These are phyloP conservation scores for Citrullus amarus DNA, from an alignment of 306 rosid genomes.

Conservation along the genomic window DNA sequence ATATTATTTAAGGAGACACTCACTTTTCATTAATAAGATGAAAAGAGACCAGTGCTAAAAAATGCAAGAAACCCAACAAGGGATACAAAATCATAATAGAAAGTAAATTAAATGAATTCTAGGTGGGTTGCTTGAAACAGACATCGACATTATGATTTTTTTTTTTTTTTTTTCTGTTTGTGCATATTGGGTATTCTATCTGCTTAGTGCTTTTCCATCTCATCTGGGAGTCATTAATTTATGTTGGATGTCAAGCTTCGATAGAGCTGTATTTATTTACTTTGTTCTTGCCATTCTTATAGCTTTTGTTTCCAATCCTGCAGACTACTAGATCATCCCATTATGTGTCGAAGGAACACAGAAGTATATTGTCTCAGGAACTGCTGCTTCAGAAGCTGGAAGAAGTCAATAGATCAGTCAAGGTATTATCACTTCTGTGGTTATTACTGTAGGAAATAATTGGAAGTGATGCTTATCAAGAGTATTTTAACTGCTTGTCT, in stretches of 20 bases:
- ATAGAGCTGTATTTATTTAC: neutral
- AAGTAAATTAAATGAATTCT: neutral
- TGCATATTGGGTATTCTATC: neutral
- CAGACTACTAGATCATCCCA: slow-evolving; percentile 49
- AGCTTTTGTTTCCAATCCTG: slow-evolving; percentile 3
- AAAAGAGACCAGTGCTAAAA: too few relatives aligned
- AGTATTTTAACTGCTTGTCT: neutral
- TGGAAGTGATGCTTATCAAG: neutral
- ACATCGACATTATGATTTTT: neutral
- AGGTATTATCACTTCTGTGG: slow-evolving; percentile 28
- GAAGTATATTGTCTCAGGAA: slow-evolving; percentile 35
- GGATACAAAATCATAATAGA: too few relatives aligned
- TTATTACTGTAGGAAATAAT: neutral
- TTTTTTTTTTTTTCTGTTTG: neutral
- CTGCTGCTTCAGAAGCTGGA: slow-evolving; percentile 58
- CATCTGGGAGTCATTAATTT: neutral
- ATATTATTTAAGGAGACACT: too few relatives aligned
- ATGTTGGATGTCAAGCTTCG: neutral
- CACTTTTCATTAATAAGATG: too few relatives aligned
- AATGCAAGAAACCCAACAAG: too few relatives aligned
- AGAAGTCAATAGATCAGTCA: slow-evolving; percentile 75
- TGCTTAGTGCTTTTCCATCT: neutral
- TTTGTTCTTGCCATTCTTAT: neutral
- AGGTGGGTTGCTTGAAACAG: neutral
- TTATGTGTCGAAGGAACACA: slow-evolving; percentile 35